Percentiles rank a stretch among this genome's conserved stretches.
phyloP scores from a whole-genome alignment of 352 stramenopile species.

The Phytophthora multivora region DNA sequence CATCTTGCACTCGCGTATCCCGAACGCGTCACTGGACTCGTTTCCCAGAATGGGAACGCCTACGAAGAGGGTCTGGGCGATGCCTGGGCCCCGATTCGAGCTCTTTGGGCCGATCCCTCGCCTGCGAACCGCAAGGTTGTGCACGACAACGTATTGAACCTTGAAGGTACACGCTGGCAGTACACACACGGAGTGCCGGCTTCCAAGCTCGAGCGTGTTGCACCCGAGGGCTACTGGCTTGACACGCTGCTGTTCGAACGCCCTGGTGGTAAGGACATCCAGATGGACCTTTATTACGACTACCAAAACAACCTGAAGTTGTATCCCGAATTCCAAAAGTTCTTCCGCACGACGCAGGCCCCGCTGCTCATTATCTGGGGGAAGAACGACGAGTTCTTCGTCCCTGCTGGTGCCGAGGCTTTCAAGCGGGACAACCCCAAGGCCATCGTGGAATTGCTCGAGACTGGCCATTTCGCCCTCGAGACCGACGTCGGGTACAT shows the following conservation, averaged over 20 bases:
- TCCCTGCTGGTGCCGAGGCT: background rate
- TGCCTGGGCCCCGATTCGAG: background rate
- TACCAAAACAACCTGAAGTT: background rate
- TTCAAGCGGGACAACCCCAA: slow-evolving; percentile 2
- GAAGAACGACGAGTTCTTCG: background rate
- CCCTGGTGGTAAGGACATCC: background rate
- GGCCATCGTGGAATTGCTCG: background rate
- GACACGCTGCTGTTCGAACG: background rate
- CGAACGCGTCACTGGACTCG: background rate
- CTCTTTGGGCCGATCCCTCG: background rate
- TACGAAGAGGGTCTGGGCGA: background rate
- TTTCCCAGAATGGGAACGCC: background rate
- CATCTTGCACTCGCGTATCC: background rate
- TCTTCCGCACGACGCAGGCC: background rate
- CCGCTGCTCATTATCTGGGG: background rate
- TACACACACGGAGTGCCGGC: background rate
- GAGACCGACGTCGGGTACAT: background rate
- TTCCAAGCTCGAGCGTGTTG: background rate
- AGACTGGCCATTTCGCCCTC: background rate
- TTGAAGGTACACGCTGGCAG: background rate
- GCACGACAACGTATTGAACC: background rate
- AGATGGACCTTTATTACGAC: background rate
- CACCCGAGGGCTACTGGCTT: background rate
- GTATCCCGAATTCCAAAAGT: background rate
- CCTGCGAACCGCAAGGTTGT: background rate